Evolutionary conservation across 139 green algal genomes (phyloP).

Genomic region (Micromonas commoda): DNA sequence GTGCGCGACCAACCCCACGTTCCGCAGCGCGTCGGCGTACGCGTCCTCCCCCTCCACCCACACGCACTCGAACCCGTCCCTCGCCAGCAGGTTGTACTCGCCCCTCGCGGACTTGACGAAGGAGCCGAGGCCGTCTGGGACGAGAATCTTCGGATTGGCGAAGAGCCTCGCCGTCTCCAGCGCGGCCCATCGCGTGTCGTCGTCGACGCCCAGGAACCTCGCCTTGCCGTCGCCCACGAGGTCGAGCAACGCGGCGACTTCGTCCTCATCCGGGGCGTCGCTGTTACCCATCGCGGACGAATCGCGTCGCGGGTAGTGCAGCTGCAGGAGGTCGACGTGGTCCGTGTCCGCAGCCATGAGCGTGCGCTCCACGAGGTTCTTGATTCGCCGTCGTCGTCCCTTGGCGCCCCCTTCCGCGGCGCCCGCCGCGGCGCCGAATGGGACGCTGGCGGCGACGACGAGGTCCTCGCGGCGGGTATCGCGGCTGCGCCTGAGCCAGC

Average conservation of each 20-base stretch:
- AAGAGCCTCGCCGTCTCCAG: conserved; percentile 47
- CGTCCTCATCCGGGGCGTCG: conserved; percentile 77
- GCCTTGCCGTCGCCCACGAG: conserved; percentile 83
- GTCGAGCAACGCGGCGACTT: conserved; percentile 67
- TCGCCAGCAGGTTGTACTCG: conserved; percentile 58
- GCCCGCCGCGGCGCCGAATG: too few species aligned
- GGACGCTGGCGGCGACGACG: not conserved
- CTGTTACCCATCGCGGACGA: conserved; percentile 78
- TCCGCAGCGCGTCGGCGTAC: conserved; percentile 42
- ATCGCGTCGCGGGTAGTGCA: conserved; percentile 56
- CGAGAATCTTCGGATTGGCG: conserved; percentile 57
- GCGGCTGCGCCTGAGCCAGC: not conserved
- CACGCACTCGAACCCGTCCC: conserved; percentile 68
- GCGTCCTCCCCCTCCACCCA: conserved; percentile 73
- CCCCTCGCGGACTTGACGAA: too few species aligned
- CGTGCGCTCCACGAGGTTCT: conserved; percentile 57
- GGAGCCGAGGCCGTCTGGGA: too few species aligned
- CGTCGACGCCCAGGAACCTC: conserved; percentile 75
- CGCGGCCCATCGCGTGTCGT: conserved; percentile 86
- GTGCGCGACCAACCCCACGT: conserved; percentile 84
- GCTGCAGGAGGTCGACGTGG: conserved; percentile 85
- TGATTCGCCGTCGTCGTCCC: conserved; percentile 52
- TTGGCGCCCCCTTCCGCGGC: too few species aligned
- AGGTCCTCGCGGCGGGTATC: not conserved
- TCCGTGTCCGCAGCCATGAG: conserved; percentile 66